A percentile compares a stretch with the other conserved stretches of the same genome.
These are phyloP conservation scores for Xylaria bambusicola DNA, from an alignment of 495 filamentous ascomycete species.

Conservation along the genomic window DNA sequence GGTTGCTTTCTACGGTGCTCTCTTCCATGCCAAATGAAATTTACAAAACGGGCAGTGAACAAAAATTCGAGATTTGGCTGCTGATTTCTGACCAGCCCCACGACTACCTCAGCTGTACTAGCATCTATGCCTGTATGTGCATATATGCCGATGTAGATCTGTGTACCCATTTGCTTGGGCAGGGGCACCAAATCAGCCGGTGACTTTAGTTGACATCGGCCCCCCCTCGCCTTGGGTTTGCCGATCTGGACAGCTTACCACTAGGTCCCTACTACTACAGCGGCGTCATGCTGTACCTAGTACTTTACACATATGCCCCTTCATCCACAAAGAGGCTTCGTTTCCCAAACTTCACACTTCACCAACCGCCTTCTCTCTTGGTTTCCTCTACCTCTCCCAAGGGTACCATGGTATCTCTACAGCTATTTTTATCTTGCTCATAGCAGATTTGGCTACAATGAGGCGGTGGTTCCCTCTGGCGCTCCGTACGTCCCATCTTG, in stretches of 20 bases:
- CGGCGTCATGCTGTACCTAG: too few species aligned
- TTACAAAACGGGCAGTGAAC: too few species aligned
- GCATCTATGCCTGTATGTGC: too few species aligned
- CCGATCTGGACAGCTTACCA: constrained; percentile 41
- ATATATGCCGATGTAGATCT: too few species aligned
- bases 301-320: not conserved
- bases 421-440: constrained; percentile 28
- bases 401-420: constrained; percentile 34
- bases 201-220: constrained; percentile 26
- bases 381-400: constrained; percentile 16
- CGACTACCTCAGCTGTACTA: too few species aligned
- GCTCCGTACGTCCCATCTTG: constrained; percentile 38
- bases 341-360: not conserved
- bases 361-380: not conserved
- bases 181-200: too few species aligned
- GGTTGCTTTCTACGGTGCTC: too few species aligned
- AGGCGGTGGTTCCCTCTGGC: constrained; percentile 44
- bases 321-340: not conserved
- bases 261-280: too few species aligned
- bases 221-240: constrained; percentile 7
- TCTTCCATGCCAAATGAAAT: too few species aligned
- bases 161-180: too few species aligned
- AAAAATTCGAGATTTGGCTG: too few species aligned
- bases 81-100: too few species aligned
- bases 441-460: constrained; percentile 37